A percentile compares a stretch with the other conserved stretches of the same genome.
Evolutionary conservation across 805 yeast species (phyloP).

Genomic region (Saccharomyces kudriavzevii): DNA sequence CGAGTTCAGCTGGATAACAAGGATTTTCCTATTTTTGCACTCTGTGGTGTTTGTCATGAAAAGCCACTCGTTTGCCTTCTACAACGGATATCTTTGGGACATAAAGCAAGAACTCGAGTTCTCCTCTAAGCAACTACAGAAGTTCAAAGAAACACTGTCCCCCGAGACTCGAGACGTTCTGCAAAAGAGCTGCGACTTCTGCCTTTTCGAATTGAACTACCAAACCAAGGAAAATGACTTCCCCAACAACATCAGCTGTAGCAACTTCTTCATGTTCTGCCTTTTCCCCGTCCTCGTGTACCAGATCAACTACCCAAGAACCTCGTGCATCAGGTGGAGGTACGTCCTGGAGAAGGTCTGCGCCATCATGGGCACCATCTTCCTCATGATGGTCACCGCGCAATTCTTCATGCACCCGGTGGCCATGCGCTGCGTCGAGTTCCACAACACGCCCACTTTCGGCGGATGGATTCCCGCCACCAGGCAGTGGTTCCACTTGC

Average conservation of each 20-base stretch:
- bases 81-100: conserved; percentile 81
- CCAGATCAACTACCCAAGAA: conserved; percentile 76
- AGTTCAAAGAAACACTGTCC: conserved; percentile 27
- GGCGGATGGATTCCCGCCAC: conserved; percentile 14
- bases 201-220: conserved; percentile 59
- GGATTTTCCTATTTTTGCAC: conserved; percentile 77
- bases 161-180: conserved; percentile 30
- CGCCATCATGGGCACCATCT: conserved; percentile 83
- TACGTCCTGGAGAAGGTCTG: conserved; percentile 60
- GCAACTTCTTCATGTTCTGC: conserved; percentile 66
- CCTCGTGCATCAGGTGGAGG: conserved; percentile 54
- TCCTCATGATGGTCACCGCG: conserved; percentile 72
- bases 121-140: conserved; percentile 39
- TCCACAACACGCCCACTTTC: conserved; percentile 32
- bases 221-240: conserved; percentile 44
- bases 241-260: conserved; percentile 62
- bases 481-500: conserved; percentile 29
- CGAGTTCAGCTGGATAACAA: conserved; percentile 79
- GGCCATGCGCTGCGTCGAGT: conserved; percentile 48
- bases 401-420: conserved; percentile 70
- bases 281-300: conserved; percentile 88
- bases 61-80: conserved; percentile 87
- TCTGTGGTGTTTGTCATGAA: conserved; percentile 86
- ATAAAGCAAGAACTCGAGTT: conserved; percentile 46
- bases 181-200: conserved; percentile 51